Conservation (phyloP, 768 basidiomycete genomes). For the Tylopilus cervinicoccineus region DNA sequence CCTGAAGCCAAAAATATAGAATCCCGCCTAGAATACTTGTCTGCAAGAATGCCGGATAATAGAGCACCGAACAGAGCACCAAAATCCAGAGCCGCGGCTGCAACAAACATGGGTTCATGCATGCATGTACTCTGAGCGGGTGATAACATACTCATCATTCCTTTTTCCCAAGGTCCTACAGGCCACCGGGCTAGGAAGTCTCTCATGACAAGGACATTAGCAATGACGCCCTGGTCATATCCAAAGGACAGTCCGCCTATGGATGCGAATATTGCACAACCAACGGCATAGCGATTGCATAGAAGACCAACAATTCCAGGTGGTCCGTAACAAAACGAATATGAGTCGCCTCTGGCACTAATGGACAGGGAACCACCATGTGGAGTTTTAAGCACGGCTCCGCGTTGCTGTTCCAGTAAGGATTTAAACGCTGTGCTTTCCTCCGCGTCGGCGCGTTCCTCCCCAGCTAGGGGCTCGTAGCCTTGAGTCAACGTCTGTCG, state of each 20-base stretch:
- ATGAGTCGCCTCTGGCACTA: conserved; percentile 29
- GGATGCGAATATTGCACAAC: conserved; percentile 71
- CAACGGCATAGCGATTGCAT: conserved; percentile 59
- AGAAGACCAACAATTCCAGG: conserved; percentile 60
- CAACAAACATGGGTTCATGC: not conserved
- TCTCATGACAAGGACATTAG: conserved; percentile 80
- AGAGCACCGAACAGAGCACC: conserved; percentile 79
- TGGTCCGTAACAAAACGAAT: conserved; percentile 73
- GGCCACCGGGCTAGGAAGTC: conserved; percentile 71
- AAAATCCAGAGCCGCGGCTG: conserved; percentile 75
- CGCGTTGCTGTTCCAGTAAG: conserved; percentile 18
- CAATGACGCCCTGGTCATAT: conserved; percentile 84
- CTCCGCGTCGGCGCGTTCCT: conserved; percentile 11
- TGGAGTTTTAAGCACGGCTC: conserved; percentile 18
- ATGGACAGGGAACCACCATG: conserved; percentile 27
- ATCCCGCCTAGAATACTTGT: conserved; percentile 60
- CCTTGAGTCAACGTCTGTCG: conserved; percentile 4
- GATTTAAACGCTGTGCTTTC: conserved; percentile 11
- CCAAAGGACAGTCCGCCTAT: conserved; percentile 78
- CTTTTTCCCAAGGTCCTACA: conserved; percentile 67
- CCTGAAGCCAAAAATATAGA: conserved; percentile 68
- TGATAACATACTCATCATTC: conserved; percentile 62
- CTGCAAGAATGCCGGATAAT: conserved; percentile 60
- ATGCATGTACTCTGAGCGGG: not conserved
- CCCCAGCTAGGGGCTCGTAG: conserved; percentile 17